Base-by-base conservation (phyloP, 441 rosid species). In the Populus tomentosa region DNA sequence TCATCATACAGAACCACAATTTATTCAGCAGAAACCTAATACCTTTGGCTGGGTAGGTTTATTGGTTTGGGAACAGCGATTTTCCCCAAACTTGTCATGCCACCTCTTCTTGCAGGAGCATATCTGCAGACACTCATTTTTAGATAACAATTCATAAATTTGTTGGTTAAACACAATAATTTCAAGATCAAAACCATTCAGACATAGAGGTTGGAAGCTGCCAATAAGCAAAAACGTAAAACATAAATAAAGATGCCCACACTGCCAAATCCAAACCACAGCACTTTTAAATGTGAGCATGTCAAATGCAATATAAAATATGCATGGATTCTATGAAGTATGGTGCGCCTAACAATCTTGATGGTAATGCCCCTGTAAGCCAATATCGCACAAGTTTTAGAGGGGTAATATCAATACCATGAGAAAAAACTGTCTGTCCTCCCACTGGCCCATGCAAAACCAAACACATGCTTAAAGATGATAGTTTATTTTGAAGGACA, bases 11-110 rank as follows among this genome's bases (percentile, higher is more conserved):
- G 71, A 79, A 75, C 35, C 35, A 80, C 56, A 32, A 21, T 56
- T 69, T 28, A 76, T 65, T 66, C 24, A 62, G 74, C 21, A 74
- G 46, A 61, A 67, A 83, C 78, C 71, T 67, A 76, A 78, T 89
- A 94, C 99, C 95, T 92, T 84, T 94, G 99, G 84, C 99, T 97
- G 28, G 99, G 99, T 81, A 97, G 85, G 82, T 97, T 97, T 76
- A 97, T 93, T 33, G 99, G 99, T 85, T 93, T 97, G 6, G 99
- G 99, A 84, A 95, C 98, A 75, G 92, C 88, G 74, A 97, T 94
- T 84, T 97, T 97, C 76, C 99, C 99, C 84, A 97, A 79, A 67
- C 89, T 89, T 73, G 93, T 92, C 99, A 94, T 92, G 77, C 94
- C 92, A 75, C 95, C 87, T 89, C 97, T 90, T 88, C 97, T 89